phyloP scores from a whole-genome alignment of 1,139 yeast genomes.

The Blastobotrys buckinghamii region DNA sequence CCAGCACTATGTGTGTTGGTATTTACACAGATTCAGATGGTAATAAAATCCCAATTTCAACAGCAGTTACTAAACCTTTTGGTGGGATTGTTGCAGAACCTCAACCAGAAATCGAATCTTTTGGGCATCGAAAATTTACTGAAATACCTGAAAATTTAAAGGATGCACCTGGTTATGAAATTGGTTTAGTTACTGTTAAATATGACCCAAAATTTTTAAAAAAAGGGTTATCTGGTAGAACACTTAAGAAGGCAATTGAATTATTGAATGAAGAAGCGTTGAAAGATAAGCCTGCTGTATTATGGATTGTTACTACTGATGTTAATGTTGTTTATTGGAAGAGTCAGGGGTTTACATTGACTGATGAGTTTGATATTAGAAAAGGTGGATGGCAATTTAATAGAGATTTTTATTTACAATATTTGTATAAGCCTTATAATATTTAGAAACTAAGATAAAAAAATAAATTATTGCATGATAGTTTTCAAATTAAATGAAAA shows the following conservation, averaged over 20 bases:
- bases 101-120: background rate
- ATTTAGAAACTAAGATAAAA: too few relatives aligned
- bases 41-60: background rate
- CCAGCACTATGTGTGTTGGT: background rate
- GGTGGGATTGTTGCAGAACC: background rate
- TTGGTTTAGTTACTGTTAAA: background rate
- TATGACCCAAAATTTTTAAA: background rate
- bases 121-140: background rate
- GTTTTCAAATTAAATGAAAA: too few relatives aligned
- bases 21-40: background rate
- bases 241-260: background rate
- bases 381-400: conserved; percentile 4
- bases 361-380: background rate
- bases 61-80: background rate
- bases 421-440: background rate
- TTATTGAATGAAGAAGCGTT: background rate
- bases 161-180: background rate
- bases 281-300: background rate
- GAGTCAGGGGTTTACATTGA: background rate
- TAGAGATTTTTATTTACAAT: conserved; percentile 1
- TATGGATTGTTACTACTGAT: conserved; percentile 3
- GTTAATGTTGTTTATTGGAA: conserved; percentile 7
- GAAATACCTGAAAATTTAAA: background rate
- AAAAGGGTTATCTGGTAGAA: background rate
- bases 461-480: too few relatives aligned